These are phyloP conservation scores for Eimeria acervulina DNA, from an alignment of 169 alveolate species.

Conservation along the genomic window DNA sequence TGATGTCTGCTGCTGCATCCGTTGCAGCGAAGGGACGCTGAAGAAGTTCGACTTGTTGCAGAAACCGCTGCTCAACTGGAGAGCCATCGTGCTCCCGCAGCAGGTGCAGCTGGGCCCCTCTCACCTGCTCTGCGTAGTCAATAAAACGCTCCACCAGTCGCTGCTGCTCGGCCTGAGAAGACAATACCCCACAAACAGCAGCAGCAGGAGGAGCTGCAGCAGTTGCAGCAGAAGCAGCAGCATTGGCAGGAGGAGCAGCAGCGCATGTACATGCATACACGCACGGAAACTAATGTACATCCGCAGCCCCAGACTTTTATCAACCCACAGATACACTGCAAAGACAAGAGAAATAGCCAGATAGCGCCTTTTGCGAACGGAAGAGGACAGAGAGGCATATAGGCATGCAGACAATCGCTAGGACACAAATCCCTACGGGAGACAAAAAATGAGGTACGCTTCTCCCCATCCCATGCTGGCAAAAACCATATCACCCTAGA, in stretches of 20 bases:
- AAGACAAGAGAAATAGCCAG: not conserved
- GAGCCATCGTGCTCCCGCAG: conserved; percentile 78
- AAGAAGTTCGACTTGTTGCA: conserved; percentile 39
- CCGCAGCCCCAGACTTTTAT: not conserved
- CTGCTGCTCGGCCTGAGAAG: conserved; percentile 67
- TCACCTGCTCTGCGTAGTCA: conserved; percentile 73
- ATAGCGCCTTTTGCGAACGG: not conserved
- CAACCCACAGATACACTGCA: not conserved
- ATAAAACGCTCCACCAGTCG: conserved; percentile 75
- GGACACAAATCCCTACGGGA: not conserved
- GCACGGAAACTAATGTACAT: not conserved
- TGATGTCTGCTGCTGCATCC: conserved; percentile 40
- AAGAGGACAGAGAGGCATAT: not conserved
- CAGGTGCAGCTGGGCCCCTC: conserved; percentile 81
- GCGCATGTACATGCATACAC: not conserved
- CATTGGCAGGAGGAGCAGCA: not conserved
- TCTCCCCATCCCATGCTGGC: not conserved
- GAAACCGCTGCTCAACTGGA: conserved; percentile 5
- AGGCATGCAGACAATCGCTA: too few species aligned
- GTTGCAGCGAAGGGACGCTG: conserved; percentile 28
- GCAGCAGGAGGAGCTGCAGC: not conserved
- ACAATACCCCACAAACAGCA: not conserved
- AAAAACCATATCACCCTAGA: not conserved
- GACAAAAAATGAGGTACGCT: not conserved
- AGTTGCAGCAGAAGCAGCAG: not conserved